Base-by-base conservation (phyloP, 2,329 filamentous ascomycete genomes). In the Chaetomium olivaceum region DNA sequence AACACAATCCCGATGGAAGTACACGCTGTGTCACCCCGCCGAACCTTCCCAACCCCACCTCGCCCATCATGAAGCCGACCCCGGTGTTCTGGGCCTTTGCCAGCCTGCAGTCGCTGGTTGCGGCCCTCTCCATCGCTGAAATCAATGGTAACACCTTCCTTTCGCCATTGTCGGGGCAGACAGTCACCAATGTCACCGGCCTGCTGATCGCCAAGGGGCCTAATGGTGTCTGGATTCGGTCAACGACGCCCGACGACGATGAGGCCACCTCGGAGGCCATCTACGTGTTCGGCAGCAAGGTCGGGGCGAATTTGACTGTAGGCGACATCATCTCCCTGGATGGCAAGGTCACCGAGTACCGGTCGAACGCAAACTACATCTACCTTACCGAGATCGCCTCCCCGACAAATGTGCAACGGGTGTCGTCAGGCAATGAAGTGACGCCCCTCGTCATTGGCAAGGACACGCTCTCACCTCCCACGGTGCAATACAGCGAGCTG, bases 81-180 rank as follows among this genome's bases (percentile, higher is more conserved):
- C 29, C 65, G 8, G 58, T 46, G 25, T 27, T 70, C 57, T 66
- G 57, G 65, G 67, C 55, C n/a, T 52, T 69, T 31, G 67, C 67
- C 58, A 64, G 68, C 62, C 61, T 72, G 60, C 68, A 69, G 64
- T 68, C 70, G 14, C 68, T 73, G 51, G 68, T 64, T 46, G 64
- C 76, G 48, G 80, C 81, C 54, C 69, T 83, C 63, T 82, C 82
- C 65, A 87, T 88, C 71, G 79, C 81, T 65, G 79, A 88, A 71
- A 90, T 91, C 81, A 91, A 90, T 70, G 88, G 89, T 69, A 81
- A 86, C 72, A 81, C 76, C 25, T 91, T 85, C 76, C 75, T 90
- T 57, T 91, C 89, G 19, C 83, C 87, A 0, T 85, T 85, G 74
- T 79, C 79, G 9, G 84, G 83, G 58, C 77, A 87, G 73, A 77